phyloP scores from a whole-genome alignment of 768 basidiomycete genomes.

The Tephrocybe sp. region DNA sequence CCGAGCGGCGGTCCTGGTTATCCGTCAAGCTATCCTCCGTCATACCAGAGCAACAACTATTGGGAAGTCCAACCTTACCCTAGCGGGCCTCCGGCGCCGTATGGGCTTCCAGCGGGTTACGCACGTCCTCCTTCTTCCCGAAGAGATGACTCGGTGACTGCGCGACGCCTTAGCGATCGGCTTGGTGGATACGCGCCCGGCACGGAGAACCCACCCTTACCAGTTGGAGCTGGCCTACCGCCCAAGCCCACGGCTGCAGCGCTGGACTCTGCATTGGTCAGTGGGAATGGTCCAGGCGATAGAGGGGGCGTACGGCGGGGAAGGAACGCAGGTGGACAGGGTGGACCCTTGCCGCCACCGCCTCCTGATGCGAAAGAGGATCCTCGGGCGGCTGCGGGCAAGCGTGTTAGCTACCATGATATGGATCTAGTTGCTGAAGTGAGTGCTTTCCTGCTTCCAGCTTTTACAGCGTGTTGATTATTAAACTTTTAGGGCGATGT shows the following conservation, averaged over 20 bases:
- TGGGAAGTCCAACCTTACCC: constrained; percentile 46
- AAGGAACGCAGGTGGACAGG: constrained; percentile 32
- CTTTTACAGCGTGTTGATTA: background rate
- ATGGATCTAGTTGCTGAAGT: constrained; percentile 92
- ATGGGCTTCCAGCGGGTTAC: constrained; percentile 33
- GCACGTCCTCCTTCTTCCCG: constrained; percentile 44
- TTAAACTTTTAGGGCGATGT: constrained; percentile 50
- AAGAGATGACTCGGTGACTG: constrained; percentile 58
- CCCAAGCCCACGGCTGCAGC: constrained; percentile 68
- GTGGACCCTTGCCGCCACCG: constrained; percentile 68
- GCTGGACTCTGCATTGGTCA: constrained; percentile 50
- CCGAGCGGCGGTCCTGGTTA: constrained; percentile 27
- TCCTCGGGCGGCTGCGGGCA: constrained; percentile 85
- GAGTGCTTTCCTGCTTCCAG: constrained; percentile 14
- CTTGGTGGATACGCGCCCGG: constrained; percentile 73
- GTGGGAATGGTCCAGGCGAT: constrained; percentile 44
- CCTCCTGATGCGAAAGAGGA: constrained; percentile 91
- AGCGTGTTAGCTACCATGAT: constrained; percentile 92
- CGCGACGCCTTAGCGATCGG: constrained; percentile 74
- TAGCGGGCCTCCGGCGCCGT: constrained; percentile 34
- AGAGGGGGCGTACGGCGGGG: constrained; percentile 36
- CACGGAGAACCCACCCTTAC: constrained; percentile 42
- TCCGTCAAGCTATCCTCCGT: constrained; percentile 44
- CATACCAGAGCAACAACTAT: constrained; percentile 37
- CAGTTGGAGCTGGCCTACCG: constrained; percentile 73